Evolutionary conservation across 2,329 filamentous ascomycete genomes (phyloP), one percentile per base, ranked within the genome.

Genomic region (Trichoderma citrinoviride): DNA sequence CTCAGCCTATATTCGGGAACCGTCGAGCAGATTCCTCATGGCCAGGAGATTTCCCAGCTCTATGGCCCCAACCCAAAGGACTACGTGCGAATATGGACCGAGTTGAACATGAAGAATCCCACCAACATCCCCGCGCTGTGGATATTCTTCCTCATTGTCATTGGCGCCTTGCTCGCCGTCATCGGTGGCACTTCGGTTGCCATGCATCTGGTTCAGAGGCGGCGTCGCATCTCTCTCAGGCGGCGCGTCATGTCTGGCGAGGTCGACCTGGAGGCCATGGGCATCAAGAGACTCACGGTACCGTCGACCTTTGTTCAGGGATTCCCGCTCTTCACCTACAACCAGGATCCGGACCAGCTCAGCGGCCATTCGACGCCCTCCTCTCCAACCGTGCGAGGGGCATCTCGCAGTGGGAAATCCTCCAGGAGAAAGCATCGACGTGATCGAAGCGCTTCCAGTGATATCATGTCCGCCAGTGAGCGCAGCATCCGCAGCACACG

Each of bases 251-350:
- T 86, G 65, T 83, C 82, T 7, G 93, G 94, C 60, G 90, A 97
- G 70, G 88, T 96, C 21, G 91, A 97, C 72, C 81, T 97, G 3
- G 93, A 97, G 76, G 87, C 87, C 3, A 83, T 97, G 69, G 93
- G 93, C 2, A 91, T 97, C 70, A 94, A 92, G 73, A 85, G 90
- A 15, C 78, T 97, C 25, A 91, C 86, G 2, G 91, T 97, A 0
- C 92, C 94, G 1, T 80, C 83, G 52, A 79, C 87, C 8, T 81
- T 92, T 44, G 82, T 98, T 25, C 83, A 90, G 54, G 83, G 84
- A 21, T 89, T 97, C 71, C 92, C 93, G 0, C 77, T 94, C 2
- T 96, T 91, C 73, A 90, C 87, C 0, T 98, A 96, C 73, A 85
- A 82, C 67, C 84, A 83, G 70, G 82, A 86, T 37, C 79, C 82